Evolutionary conservation across 1,284 basidiomycete genomes (phyloP), one percentile per base, ranked within the genome.

Genomic region (Cystobasidiaceae sp.): DNA sequence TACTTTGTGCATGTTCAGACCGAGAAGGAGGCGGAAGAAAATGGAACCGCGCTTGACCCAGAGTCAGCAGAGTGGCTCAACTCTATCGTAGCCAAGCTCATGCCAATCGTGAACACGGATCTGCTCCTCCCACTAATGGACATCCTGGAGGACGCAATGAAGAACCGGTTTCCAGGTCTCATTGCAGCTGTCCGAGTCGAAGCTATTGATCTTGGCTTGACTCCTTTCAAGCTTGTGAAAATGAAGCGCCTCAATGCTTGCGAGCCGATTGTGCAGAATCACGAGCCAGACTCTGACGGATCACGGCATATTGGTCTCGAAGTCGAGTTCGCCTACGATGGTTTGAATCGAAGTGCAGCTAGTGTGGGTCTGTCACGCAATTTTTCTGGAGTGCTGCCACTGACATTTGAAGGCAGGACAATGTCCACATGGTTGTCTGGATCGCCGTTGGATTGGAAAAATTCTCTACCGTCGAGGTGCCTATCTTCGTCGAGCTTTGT

Each of bases 21-120:
- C 21, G 56, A 27, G 21, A 41, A 49, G 19, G 44, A 32, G 30
- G 45, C 33, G 7, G 13, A n/a, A 28, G 32, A 51, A 32, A 25
- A 33, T 28, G 48, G 48, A 7, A 33, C 41, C 51, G 32, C 45
- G 21, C 37, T 30, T 27, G 43, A 45, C 19, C 39, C 37, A 25
- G 61, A 64, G 49, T 56, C 25, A 9, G 61, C 52, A 27, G 61
- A 64, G 46, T 64, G 61, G 61, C 51, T 64, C 13, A 64, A 64
- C 25, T 41, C 27, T 17, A 28, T 64, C 19, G 41, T 64, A 28
- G 52, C 39, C 6, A 64, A 64, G 23, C 30, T 64, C 8, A 23
- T 49, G 4, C 61, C 61, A 2, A 49, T 64, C 28, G 15, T 64
- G 41, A 64, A 64, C 30, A 64, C 61, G 17, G 61, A 64, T 28